phyloP scores from a whole-genome alignment of 179 eudicot genomes.

The Silene noctiflora region DNA sequence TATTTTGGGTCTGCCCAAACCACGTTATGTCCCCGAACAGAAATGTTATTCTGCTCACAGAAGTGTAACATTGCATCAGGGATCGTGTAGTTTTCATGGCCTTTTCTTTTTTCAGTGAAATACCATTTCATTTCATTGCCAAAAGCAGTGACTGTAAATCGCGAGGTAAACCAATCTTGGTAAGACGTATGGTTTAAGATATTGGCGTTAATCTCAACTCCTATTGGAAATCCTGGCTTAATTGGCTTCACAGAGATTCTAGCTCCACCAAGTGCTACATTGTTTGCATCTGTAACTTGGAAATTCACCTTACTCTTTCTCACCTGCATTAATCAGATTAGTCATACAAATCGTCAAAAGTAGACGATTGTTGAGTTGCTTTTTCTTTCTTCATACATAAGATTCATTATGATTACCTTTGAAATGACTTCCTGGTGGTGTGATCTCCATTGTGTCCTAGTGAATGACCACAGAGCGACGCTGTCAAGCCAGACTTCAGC shows the following conservation, averaged over 20 bases:
- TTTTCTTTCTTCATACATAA: too few species aligned
- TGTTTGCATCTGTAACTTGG: constrained; percentile 33
- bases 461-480: constrained; percentile 51
- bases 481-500: constrained; percentile 49
- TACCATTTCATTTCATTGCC: constrained; percentile 88
- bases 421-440: constrained; percentile 39
- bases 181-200: constrained; percentile 49
- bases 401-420: constrained; percentile 30
- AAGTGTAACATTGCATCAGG: constrained; percentile 60
- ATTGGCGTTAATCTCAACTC: constrained; percentile 44
- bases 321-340: constrained; percentile 26
- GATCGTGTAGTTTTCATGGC: constrained; percentile 47
- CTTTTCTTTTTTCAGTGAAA: constrained; percentile 38
- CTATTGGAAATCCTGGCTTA: constrained; percentile 45
- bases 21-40: constrained; percentile 65
- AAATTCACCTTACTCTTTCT: constrained; percentile 42
- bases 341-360: not conserved
- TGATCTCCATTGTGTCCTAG: constrained; percentile 45
- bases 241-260: constrained; percentile 34
- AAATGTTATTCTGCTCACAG: constrained; percentile 38
- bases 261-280: constrained; percentile 34
- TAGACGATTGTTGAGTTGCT: too few species aligned
- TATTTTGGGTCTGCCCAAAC: constrained; percentile 57
- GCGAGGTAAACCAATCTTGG: constrained; percentile 62
- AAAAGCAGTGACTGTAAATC: constrained; percentile 59